phyloP scores from a whole-genome alignment of 2,329 filamentous ascomycete genomes.

The Clarireedia sp. region DNA sequence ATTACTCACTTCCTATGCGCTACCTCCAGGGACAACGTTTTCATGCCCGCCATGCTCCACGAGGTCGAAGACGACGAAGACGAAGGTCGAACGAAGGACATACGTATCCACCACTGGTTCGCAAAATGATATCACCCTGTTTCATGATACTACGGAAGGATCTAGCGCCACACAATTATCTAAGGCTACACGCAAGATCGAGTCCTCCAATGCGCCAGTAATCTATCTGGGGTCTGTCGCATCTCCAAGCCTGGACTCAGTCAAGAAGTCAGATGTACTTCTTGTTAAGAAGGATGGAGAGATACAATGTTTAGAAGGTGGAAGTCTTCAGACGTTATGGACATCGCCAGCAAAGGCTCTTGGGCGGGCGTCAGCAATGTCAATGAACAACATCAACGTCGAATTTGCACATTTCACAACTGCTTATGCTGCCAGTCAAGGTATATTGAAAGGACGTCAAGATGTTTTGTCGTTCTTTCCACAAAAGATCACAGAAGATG shows the following conservation, averaged over 20 bases:
- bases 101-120: conserved; percentile 47
- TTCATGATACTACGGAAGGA: conserved; percentile 47
- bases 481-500: conserved; percentile 37
- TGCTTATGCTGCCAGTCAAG: conserved; percentile 27
- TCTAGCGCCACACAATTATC: conserved; percentile 46
- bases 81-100: conserved; percentile 49
- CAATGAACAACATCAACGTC: conserved; percentile 28
- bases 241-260: conserved; percentile 7
- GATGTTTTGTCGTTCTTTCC: conserved; percentile 46
- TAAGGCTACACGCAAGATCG: conserved; percentile 38
- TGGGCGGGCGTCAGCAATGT: conserved; percentile 27
- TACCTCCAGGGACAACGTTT: conserved; percentile 57
- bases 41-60: conserved; percentile 54
- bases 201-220: conserved; percentile 32
- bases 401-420: conserved; percentile 29
- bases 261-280: conserved; percentile 36
- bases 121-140: conserved; percentile 47
- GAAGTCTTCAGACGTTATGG: conserved; percentile 43
- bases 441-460: conserved; percentile 41
- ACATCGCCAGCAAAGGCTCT: conserved; percentile 32
- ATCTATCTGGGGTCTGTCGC: conserved; percentile 35
- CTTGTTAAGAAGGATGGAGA: conserved; percentile 53
- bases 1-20: conserved; percentile 58
- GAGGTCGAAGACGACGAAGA: conserved; percentile 36
- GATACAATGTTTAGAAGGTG: conserved; percentile 51